Percentiles rank a stretch among this genome's conserved stretches.
These are phyloP conservation scores for Diddensiella transvaalensis DNA, from an alignment of 805 yeast species.

Conservation along the genomic window DNA sequence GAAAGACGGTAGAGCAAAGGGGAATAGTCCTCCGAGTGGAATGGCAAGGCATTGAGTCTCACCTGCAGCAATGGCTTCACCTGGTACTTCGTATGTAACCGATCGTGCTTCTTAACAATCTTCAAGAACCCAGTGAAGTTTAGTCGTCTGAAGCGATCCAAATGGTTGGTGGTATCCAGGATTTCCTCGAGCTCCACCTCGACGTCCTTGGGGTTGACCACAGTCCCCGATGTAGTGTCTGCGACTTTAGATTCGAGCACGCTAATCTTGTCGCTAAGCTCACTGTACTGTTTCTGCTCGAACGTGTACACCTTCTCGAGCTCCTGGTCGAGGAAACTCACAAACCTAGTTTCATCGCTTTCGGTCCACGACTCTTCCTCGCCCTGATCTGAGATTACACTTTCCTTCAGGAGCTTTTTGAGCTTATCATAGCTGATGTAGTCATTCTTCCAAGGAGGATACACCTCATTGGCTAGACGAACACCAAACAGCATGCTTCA, in stretches of 20 bases:
- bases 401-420: conserved; percentile 73
- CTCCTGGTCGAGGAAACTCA: conserved; percentile 71
- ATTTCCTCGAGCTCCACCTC: conserved; percentile 70
- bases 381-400: conserved; percentile 23
- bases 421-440: conserved; percentile 87
- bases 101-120: conserved; percentile 93
- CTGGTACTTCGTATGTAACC: conserved; percentile 81
- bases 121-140: conserved; percentile 94
- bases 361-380: conserved; percentile 65
- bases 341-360: conserved; percentile 76
- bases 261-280: conserved; percentile 60
- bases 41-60: conserved; percentile 80
- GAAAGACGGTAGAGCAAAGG: conserved; percentile 80
- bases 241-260: conserved; percentile 60
- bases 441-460: conserved; percentile 88
- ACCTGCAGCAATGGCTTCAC: conserved; percentile 88
- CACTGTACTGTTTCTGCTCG: conserved; percentile 66
- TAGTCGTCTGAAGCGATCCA: conserved; percentile 85
- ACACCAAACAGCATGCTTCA: conserved; percentile 75
- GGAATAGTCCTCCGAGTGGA: conserved; percentile 91
- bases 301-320: conserved; percentile 91
- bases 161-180: conserved; percentile 71
- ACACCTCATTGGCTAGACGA: conserved; percentile 74
- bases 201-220: conserved; percentile 55
- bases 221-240: conserved; percentile 23